Conservation (phyloP, 1,139 yeast species). For the Ogataea hybrid region DNA sequence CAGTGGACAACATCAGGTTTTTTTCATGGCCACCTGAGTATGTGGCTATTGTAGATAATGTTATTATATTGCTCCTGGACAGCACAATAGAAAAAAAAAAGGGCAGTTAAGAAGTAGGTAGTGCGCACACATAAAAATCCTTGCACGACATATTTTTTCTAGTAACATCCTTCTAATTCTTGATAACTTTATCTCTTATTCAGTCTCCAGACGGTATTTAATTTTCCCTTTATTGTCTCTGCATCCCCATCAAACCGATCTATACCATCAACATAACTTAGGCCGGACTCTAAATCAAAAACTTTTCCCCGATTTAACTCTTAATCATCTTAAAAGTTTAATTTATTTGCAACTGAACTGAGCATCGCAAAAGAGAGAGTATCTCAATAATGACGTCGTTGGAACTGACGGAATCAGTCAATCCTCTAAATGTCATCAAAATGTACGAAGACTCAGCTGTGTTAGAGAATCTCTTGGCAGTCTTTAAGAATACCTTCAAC, state of each 20-base stretch:
- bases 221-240: not conserved
- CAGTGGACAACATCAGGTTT: not conserved
- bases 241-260: constrained; percentile 4
- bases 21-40: not conserved
- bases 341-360: constrained; percentile 1
- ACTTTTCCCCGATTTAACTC: not conserved
- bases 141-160: not conserved
- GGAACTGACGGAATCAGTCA: constrained; percentile 15
- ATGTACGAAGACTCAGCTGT: constrained; percentile 10
- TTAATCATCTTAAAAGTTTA: not conserved
- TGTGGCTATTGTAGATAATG: not conserved
- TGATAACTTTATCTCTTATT: not conserved
- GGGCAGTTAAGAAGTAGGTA: not conserved
- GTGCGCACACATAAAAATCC: not conserved
- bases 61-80: not conserved
- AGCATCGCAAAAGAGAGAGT: not conserved
- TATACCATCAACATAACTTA: not conserved
- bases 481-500: constrained; percentile 11
- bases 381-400: constrained; percentile 12
- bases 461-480: constrained; percentile 13
- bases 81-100: not conserved
- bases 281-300: not conserved
- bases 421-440: constrained; percentile 8
- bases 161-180: constrained; percentile 1
- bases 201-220: not conserved